Evolutionary conservation across 768 basidiomycete genomes (phyloP).

Genomic region (Neoboletus brunneissimus): DNA sequence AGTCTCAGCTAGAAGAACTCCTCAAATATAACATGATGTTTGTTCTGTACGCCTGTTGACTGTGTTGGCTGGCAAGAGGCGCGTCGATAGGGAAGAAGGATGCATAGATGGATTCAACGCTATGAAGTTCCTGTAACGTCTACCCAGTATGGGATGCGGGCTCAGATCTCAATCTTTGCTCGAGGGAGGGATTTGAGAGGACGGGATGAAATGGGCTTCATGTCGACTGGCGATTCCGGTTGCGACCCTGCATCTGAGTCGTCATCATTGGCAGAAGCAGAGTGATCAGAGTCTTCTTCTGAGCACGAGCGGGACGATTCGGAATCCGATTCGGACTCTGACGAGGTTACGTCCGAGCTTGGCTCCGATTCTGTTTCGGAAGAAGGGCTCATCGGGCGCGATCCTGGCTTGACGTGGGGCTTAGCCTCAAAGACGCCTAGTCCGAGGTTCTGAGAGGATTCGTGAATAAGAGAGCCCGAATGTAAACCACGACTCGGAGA

Average conservation of each 20-base stretch:
- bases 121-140: neutral
- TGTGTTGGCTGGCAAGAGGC: neutral
- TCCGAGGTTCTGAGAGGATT: slow-evolving; percentile 53
- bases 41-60: neutral
- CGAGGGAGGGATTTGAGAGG: slow-evolving; percentile 47
- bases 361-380: slow-evolving; percentile 10
- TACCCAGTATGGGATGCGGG: neutral
- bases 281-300: slow-evolving; percentile 13
- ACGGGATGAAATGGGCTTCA: slow-evolving; percentile 42
- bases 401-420: slow-evolving; percentile 19
- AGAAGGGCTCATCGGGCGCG: slow-evolving; percentile 11
- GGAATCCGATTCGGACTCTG: slow-evolving; percentile 15
- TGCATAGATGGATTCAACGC: neutral
- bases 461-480: neutral
- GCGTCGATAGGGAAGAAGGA: neutral
- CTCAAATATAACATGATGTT: neutral
- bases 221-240: slow-evolving; percentile 26
- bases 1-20: neutral
- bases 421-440: slow-evolving; percentile 55
- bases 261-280: slow-evolving; percentile 3
- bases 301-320: slow-evolving; percentile 4
- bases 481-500: neutral
- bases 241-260: slow-evolving; percentile 16
- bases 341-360: slow-evolving; percentile 2
- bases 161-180: slow-evolving; percentile 34